Conservation (phyloP, 306 rosid genomes). For the Mimosa pudica region DNA sequence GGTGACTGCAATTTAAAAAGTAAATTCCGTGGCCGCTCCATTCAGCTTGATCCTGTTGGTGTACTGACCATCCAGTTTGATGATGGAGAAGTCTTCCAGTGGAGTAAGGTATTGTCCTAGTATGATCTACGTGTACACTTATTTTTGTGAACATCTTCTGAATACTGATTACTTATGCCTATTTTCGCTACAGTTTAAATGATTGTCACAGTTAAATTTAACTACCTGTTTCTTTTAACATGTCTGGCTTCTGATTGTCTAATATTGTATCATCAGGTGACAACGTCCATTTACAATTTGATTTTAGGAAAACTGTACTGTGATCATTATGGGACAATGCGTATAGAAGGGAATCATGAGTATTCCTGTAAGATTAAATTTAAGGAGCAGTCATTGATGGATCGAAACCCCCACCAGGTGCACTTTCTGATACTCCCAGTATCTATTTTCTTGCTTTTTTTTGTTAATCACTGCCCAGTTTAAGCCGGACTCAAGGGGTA, state of each 20-base stretch:
- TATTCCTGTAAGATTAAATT: slow-evolving; percentile 67
- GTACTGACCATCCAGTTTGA: slow-evolving; percentile 67
- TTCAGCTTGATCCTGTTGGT: slow-evolving; percentile 85
- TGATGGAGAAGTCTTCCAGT: slow-evolving; percentile 73
- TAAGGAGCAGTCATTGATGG: slow-evolving; percentile 78
- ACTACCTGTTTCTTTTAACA: background rate
- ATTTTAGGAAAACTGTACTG: slow-evolving; percentile 76
- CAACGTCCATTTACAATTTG: slow-evolving; percentile 82
- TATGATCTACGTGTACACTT: background rate
- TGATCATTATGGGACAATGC: slow-evolving; percentile 82
- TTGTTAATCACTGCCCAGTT: too few species aligned
- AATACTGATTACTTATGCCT: background rate
- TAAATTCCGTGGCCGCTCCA: slow-evolving; percentile 84
- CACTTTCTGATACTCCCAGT: slow-evolving; percentile 7
- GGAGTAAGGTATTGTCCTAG: slow-evolving; percentile 59
- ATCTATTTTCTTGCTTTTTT: background rate
- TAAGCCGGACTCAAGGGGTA: too few species aligned
- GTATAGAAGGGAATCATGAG: slow-evolving; percentile 62
- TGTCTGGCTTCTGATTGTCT: slow-evolving; percentile 22
- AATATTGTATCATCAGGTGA: slow-evolving; percentile 53
- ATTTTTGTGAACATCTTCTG: background rate
- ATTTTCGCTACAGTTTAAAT: background rate
- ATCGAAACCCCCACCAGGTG: slow-evolving; percentile 77
- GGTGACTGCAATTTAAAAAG: slow-evolving; percentile 75
- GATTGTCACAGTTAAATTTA: background rate